These are phyloP conservation scores for Iris pallida DNA, from an alignment of 116 monocot genomes.

Conservation along the genomic window DNA sequence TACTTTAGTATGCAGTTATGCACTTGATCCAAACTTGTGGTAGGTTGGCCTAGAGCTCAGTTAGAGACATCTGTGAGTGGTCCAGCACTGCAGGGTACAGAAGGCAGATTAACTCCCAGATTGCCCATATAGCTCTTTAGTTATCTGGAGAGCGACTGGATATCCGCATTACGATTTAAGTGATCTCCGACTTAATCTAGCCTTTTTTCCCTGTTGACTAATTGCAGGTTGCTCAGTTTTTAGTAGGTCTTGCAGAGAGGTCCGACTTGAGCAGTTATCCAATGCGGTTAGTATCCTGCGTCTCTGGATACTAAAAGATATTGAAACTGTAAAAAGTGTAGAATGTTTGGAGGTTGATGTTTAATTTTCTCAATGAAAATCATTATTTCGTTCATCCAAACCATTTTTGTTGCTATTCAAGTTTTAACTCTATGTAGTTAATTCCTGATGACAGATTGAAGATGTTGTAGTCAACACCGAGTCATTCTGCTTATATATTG, in stretches of 20 bases:
- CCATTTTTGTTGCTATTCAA: no score
- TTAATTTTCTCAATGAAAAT: background rate
- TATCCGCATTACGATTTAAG: background rate
- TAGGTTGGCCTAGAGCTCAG: background rate
- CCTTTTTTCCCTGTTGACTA: conserved; percentile 1
- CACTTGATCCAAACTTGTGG: background rate
- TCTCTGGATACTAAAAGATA: background rate
- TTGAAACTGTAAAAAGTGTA: background rate
- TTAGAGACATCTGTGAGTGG: background rate
- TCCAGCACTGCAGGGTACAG: background rate
- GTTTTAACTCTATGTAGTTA: no score
- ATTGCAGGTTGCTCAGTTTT: conserved; percentile 91
- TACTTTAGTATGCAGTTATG: background rate
- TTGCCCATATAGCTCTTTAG: conserved; percentile 6
- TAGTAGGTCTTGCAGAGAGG: conserved; percentile 78
- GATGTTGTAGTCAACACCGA: background rate
- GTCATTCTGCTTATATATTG: no score
- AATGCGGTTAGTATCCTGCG: conserved; percentile 39
- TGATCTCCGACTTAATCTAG: background rate
- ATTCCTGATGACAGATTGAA: no score
- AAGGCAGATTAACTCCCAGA: background rate
- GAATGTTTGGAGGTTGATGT: background rate
- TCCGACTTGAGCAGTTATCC: conserved; percentile 52
- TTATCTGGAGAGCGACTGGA: background rate
- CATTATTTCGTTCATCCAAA: no score